Evolutionary conservation across 2,329 filamentous ascomycete species (phyloP).

Genomic region (Ascochyta koolunga): DNA sequence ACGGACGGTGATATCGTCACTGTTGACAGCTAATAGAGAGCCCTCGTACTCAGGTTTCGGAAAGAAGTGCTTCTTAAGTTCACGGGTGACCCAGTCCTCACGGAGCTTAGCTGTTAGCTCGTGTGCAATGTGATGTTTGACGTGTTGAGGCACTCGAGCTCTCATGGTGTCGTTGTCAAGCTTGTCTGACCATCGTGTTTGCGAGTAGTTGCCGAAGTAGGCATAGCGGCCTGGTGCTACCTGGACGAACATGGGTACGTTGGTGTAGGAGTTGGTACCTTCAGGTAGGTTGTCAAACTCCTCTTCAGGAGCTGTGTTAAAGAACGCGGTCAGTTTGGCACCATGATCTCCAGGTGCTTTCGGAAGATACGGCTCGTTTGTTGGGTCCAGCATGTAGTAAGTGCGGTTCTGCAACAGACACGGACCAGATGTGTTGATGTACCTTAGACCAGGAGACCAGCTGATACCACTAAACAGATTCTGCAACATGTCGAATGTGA

Average conservation of each 20-base stretch:
- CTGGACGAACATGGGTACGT: constrained; percentile 52
- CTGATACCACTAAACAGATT: constrained; percentile 45
- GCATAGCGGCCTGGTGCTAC: constrained; percentile 37
- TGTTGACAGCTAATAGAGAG: constrained; percentile 21
- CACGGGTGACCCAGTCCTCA: constrained; percentile 51
- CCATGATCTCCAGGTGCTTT: constrained; percentile 50
- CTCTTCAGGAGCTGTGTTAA: constrained; percentile 48
- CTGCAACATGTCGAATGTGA: constrained; percentile 48
- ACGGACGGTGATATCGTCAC: constrained; percentile 21
- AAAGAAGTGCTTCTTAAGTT: constrained; percentile 51
- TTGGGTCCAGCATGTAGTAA: constrained; percentile 51
- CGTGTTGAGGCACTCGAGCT: constrained; percentile 44
- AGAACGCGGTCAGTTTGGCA: constrained; percentile 55
- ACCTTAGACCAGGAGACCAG: constrained; percentile 52
- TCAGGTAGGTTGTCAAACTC: constrained; percentile 29
- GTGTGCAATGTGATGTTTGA: constrained; percentile 50
- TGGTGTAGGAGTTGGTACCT: constrained; percentile 37
- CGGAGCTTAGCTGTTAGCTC: constrained; percentile 44
- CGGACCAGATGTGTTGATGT: constrained; percentile 29
- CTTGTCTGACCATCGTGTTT: constrained; percentile 53
- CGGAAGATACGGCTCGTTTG: constrained; percentile 52
- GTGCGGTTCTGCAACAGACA: constrained; percentile 42
- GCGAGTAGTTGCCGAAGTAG: constrained; percentile 56
- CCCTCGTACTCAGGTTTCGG: constrained; percentile 51
- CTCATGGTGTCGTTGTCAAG: constrained; percentile 51